Conservation (phyloP, 495 filamentous ascomycete species). For the Filosporella fistucella region DNA sequence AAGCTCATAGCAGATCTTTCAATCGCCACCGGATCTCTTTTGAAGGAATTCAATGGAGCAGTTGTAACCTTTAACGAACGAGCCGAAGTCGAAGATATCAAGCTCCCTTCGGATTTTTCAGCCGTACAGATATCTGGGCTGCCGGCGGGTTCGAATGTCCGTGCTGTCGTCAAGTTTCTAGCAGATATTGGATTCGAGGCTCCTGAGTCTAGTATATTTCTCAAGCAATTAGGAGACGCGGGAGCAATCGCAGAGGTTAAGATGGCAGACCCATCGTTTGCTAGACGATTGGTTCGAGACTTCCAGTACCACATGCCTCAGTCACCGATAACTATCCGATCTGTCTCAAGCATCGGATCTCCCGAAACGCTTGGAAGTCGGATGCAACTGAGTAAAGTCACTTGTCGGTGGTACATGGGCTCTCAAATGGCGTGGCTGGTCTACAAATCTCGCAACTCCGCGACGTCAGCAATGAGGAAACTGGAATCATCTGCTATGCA, state of each 20-base stretch:
- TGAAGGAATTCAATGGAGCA: conserved; percentile 2
- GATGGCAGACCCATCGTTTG: conserved; percentile 1
- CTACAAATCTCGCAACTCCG: too few relatives aligned
- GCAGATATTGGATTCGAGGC: neutral
- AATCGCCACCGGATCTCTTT: neutral
- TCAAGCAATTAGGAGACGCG: neutral
- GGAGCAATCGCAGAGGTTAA: conserved; percentile 1
- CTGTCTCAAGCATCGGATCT: too few relatives aligned
- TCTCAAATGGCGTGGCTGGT: too few relatives aligned
- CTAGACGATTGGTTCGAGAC: too few relatives aligned
- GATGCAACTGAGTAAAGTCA: conserved; percentile 7
- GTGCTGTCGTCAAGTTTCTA: neutral
- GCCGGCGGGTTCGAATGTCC: neutral
- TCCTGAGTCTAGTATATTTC: neutral
- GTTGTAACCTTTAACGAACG: neutral
- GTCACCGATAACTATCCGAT: too few relatives aligned
- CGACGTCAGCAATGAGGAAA: too few relatives aligned
- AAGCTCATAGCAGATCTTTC: neutral
- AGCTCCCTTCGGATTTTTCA: conserved; percentile 10
- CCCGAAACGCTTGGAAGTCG: neutral
- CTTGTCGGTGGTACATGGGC: conserved; percentile 15
- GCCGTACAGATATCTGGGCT: conserved; percentile 4
- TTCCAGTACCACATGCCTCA: too few relatives aligned
- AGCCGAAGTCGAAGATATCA: conserved; percentile 3
- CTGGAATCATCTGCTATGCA: too few relatives aligned